phyloP scores from a whole-genome alignment of 352 stramenopile species.

The Globisporangium barbulae region DNA sequence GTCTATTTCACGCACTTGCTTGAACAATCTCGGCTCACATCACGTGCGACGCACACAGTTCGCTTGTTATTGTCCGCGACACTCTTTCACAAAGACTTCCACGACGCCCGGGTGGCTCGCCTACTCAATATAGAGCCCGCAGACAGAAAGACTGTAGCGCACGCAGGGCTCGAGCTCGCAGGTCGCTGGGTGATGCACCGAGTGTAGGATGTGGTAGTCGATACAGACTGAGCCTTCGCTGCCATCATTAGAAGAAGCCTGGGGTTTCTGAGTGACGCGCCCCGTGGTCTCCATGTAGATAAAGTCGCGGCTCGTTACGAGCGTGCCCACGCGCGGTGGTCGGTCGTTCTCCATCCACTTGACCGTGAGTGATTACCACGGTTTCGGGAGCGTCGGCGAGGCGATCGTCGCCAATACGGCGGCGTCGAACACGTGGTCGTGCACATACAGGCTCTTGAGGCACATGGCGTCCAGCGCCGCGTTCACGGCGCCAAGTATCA shows the following conservation, averaged over 20 bases:
- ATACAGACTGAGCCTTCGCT: background rate
- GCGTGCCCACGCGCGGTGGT: background rate
- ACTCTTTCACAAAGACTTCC: background rate
- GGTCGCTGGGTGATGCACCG: background rate
- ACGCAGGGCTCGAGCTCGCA: background rate
- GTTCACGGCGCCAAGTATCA: slow-evolving; percentile 15
- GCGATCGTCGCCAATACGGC: slow-evolving; percentile 3
- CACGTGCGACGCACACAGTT: too few species aligned
- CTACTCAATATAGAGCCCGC: background rate
- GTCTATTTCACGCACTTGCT: too few species aligned
- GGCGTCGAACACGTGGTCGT: slow-evolving; percentile 2
- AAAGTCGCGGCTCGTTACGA: background rate
- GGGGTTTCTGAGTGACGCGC: background rate
- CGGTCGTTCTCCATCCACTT: background rate
- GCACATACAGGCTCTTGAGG: slow-evolving; percentile 10
- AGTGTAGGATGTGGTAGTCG: background rate
- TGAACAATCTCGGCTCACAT: too few species aligned
- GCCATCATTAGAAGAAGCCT: too few species aligned
- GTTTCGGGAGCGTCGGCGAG: background rate
- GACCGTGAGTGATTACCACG: background rate
- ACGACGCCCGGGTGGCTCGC: background rate
- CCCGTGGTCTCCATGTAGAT: background rate
- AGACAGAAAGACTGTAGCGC: background rate
- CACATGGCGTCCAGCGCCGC: slow-evolving; percentile 1
- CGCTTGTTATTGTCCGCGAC: too few species aligned